These are phyloP conservation scores for Skeletonema costatum DNA, from an alignment of 108 stramenopile species.

Conservation along the genomic window DNA sequence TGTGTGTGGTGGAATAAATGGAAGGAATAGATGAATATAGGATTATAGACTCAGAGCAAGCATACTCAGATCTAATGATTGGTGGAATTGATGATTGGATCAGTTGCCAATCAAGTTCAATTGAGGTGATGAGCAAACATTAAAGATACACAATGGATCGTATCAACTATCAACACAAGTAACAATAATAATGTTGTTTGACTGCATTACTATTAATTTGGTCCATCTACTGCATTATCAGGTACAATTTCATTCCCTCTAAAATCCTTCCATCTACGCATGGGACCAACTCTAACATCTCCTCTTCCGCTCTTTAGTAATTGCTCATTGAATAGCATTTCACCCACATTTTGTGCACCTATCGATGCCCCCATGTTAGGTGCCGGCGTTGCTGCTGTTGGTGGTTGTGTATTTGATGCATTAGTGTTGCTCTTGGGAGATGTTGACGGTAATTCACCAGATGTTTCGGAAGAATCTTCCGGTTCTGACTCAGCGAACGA, in stretches of 20 bases:
- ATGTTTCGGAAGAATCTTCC: background rate
- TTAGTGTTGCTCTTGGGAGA: background rate
- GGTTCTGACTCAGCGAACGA: background rate
- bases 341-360: conserved; percentile 24
- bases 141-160: too few relatives aligned
- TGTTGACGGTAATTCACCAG: background rate
- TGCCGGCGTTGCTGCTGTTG: background rate
- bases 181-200: too few relatives aligned
- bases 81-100: too few relatives aligned
- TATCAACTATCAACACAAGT: too few relatives aligned
- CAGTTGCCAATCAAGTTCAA: background rate
- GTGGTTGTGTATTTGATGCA: background rate
- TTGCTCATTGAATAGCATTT: conserved; percentile 37
- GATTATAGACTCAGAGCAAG: too few relatives aligned
- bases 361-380: conserved; percentile 27
- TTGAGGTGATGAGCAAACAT: too few relatives aligned
- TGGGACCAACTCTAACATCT: conserved; percentile 29
- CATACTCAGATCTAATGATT: too few relatives aligned
- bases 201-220: background rate
- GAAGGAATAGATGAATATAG: background rate
- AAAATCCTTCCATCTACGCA: conserved; percentile 19
- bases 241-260: conserved; percentile 33
- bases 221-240: background rate
- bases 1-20: background rate
- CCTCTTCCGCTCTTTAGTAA: conserved; percentile 29